These are phyloP conservation scores for Tagetes erecta DNA, from an alignment of 129 eudicot genomes.

Conservation along the genomic window DNA sequence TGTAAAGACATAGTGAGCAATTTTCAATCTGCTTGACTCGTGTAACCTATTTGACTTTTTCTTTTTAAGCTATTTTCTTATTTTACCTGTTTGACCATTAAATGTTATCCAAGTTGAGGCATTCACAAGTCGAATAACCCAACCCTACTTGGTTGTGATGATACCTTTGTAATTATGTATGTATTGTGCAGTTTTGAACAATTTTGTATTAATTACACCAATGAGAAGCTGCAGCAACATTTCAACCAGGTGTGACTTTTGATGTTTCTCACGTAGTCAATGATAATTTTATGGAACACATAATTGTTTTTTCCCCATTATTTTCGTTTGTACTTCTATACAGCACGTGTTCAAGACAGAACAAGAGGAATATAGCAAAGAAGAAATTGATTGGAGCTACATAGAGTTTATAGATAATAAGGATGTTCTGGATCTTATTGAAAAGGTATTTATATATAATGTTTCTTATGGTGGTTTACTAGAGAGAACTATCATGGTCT, in stretches of 20 bases:
- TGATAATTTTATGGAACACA: conserved; percentile 4
- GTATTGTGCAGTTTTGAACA: conserved; percentile 87
- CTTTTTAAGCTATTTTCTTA: background rate
- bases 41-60: background rate
- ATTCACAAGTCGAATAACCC: background rate
- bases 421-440: conserved; percentile 95
- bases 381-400: conserved; percentile 98
- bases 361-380: conserved; percentile 97
- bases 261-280: conserved; percentile 23
- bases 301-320: conserved; percentile 10
- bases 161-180: conserved; percentile 19
- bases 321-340: conserved; percentile 24
- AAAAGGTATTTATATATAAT: conserved; percentile 56
- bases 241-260: conserved; percentile 73
- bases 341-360: conserved; percentile 98
- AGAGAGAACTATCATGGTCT: background rate
- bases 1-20: background rate
- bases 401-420: conserved; percentile 96
- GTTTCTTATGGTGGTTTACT: background rate
- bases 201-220: conserved; percentile 94
- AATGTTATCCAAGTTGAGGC: background rate
- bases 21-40: background rate
- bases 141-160: conserved; percentile 20
- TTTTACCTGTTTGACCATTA: background rate
- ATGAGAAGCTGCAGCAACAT: conserved; percentile 98